phyloP scores from a whole-genome alignment of 345 rosid genomes.

The Camelina neglecta region DNA sequence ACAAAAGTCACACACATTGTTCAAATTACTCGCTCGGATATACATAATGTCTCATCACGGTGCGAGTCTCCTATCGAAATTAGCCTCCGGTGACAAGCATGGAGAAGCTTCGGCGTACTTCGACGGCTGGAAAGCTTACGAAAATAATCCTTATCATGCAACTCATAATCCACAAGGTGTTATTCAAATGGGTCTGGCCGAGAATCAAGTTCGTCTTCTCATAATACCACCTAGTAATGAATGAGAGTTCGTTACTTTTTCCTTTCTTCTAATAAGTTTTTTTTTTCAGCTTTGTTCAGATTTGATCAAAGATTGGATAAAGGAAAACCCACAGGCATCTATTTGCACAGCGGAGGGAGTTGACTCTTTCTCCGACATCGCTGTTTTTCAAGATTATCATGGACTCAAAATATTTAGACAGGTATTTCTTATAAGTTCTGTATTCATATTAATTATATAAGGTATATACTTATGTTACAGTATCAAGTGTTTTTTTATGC shows the following conservation, averaged over 20 bases:
- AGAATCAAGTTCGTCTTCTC: conserved; percentile 65
- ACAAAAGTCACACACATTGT: conserved; percentile 22
- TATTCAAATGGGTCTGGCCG: conserved; percentile 88
- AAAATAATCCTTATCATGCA: conserved; percentile 62
- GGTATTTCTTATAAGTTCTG: conserved; percentile 41
- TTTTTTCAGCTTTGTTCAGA: conserved; percentile 67
- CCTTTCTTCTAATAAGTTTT: background rate
- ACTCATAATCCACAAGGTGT: conserved; percentile 64
- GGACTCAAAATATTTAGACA: conserved; percentile 70
- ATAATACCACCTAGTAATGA: background rate
- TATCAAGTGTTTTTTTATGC: conserved; percentile 5
- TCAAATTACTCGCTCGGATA: background rate
- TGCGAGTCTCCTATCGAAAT: conserved; percentile 51
- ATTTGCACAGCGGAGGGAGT: conserved; percentile 73
- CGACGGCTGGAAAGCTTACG: conserved; percentile 89
- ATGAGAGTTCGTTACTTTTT: background rate
- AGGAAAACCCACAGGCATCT: conserved; percentile 65
- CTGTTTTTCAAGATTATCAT: conserved; percentile 85
- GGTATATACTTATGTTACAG: background rate
- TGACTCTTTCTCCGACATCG: conserved; percentile 59
- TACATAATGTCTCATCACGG: background rate
- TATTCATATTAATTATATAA: background rate
- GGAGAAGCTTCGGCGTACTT: conserved; percentile 84
- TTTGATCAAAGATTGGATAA: conserved; percentile 65
- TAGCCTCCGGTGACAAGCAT: conserved; percentile 61